Evolutionary conservation across 176 grass and related monocot genomes (phyloP), one percentile per base, ranked within the genome.

Genomic region (Carex kokanica): DNA sequence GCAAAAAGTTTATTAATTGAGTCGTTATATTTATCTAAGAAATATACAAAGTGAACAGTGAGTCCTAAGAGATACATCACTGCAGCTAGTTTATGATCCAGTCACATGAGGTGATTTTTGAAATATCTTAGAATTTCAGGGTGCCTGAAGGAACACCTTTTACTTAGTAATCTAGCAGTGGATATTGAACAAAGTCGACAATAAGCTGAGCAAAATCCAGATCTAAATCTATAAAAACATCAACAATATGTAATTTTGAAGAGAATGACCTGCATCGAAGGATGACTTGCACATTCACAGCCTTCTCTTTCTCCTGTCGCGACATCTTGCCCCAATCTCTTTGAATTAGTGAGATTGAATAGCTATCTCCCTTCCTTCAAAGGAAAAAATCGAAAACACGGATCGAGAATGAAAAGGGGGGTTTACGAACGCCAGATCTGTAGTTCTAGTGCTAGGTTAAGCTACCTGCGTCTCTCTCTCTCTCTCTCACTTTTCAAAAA

Each of bases 231-330:
- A 70, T 41, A 10, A 6, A 20, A 79, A 18, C 17, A 62, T 41
- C 34, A 18, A 47, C 11, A 16, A 59, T 21, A 3, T 18, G 75
- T 27, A n/a, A 68, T 17, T 15, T 15, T 0, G 11, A 52, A 12
- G 60, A 14, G 18, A n/a, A 52, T 45, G 83, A 95, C 97, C 97
- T 99, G 97, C 97, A 99, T 6, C 97, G 89, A 73, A 99, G 89
- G 71, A 99, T 89, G 23, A 96, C 97, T 85, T 99, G 97, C 54
- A 99, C 97, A 86, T 99, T 99, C 13, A 99, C 97, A 31, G 93
- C 78, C 89, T 99, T 99, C 73, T 99, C 93, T 81, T 99, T 99
- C 69, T 99, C 97, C 74, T 86, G 89, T 85, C 97, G 90, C 85
- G 97, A 95, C 95, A 98, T 98, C 70, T 67, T 61, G 62, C n/a